Conservation (phyloP, 2,329 filamentous ascomycete species). For the Escovopsis weberi region DNA sequence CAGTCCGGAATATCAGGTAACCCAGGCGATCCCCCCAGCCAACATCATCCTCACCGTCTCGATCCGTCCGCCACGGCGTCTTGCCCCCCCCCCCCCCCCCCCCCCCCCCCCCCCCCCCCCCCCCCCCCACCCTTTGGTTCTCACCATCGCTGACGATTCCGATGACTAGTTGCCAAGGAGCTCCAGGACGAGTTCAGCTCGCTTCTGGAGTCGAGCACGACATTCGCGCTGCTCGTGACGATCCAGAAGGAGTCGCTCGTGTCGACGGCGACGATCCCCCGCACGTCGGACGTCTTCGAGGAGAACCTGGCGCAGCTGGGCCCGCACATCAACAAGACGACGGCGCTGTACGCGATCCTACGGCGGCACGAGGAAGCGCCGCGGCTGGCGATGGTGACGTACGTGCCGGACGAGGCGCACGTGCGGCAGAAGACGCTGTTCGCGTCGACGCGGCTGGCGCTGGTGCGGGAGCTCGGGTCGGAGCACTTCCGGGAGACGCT, state of each 20-base stretch:
- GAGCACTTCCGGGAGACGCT: conserved; percentile 68
- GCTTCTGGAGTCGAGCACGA: conserved; percentile 44
- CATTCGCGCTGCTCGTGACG: conserved; percentile 57
- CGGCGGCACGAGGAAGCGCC: conserved; percentile 46
- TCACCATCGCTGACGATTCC: conserved; percentile 1
- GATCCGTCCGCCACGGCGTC: neutral
- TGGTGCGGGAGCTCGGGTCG: conserved; percentile 61
- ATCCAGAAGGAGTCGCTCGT: conserved; percentile 56
- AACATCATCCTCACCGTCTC: neutral
- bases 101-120: too few species aligned
- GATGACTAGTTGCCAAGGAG: conserved; percentile 52
- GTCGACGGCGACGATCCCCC: conserved; percentile 40
- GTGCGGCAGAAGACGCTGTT: conserved; percentile 83
- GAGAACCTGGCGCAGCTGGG: conserved; percentile 49
- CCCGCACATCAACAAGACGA: conserved; percentile 48
- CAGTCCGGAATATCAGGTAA: conserved; percentile 67
- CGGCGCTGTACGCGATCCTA: conserved; percentile 61
- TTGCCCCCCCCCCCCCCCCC: neutral
- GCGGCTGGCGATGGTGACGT: conserved; percentile 57
- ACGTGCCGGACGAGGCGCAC: conserved; percentile 63
- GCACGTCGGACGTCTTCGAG: conserved; percentile 41
- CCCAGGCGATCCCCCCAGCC: neutral
- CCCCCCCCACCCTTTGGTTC: too few species aligned
- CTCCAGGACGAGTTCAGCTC: conserved; percentile 58
- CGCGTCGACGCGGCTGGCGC: conserved; percentile 59